Evolutionary conservation across 2,329 filamentous ascomycete genomes (phyloP), one percentile per base, ranked within the genome.

Genomic region (Metarhizium rileyi): DNA sequence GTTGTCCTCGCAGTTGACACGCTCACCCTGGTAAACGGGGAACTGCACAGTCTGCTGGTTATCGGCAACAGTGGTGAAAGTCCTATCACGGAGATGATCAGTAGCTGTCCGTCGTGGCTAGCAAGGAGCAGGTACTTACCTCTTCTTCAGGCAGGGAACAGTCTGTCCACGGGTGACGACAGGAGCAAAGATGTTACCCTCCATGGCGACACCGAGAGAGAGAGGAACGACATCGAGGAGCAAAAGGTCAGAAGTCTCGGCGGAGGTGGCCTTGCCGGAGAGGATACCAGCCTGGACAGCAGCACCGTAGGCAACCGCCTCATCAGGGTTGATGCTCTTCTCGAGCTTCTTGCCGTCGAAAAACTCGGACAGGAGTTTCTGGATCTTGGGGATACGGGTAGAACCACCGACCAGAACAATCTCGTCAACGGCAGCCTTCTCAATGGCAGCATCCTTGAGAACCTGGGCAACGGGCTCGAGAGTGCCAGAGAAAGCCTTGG

Each of bases 271-370:
- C 84, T 96, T 95, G 70, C 93, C 93, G 52, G 91, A 96, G 58
- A 98, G 85, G 70, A 98, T 96, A 83, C 90, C 93, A 60, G 93
- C 93, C 78, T 98, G 93, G 55, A 98, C 91, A 63, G 93, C 93
- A 59, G 93, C 93, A 84, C 93, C 93, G 75, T 96, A 96, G 63
- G 93, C 93, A 66, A 98, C 93, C 62, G 93, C 93, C 81, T 98
- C 93, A 69, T 98, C 93, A 64, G 93, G 93, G 83, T 98, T 98
- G 79, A 97, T 97, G 80, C 87, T 93, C 81, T 96, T 97, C 83
- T 97, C 91, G 60, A 96, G 88, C 86, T 98, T 96, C 89, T 98
- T 98, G 75, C 90, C 90, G 70, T 94, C 87, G 78, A 98, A 98
- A 83, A 90, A 96, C 75, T 98, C 93, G 76, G 85, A 90, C 60